Percentiles rank a stretch among this genome's conserved stretches.
These are phyloP conservation scores for Metrosideros polymorpha DNA, from an alignment of 441 rosid species.

Conservation along the genomic window DNA sequence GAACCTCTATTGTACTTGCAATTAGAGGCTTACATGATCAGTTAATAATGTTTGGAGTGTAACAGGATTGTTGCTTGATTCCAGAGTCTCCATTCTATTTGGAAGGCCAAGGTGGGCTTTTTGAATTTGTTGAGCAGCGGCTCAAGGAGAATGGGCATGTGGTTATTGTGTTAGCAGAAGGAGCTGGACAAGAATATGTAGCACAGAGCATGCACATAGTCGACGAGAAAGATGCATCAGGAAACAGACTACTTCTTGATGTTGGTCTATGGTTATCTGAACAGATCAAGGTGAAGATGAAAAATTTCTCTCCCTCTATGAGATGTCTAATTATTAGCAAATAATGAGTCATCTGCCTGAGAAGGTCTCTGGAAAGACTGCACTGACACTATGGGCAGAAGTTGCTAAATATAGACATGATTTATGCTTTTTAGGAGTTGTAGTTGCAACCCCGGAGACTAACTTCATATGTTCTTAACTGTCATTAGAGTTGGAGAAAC, in stretches of 20 bases:
- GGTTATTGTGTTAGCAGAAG: slow-evolving; percentile 64
- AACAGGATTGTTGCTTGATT: slow-evolving; percentile 79
- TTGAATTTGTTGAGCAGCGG: slow-evolving; percentile 48
- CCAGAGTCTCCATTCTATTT: slow-evolving; percentile 66
- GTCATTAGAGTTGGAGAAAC: background rate
- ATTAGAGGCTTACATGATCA: background rate
- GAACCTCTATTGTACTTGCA: background rate
- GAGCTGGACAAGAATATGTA: slow-evolving; percentile 64
- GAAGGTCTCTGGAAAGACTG: background rate
- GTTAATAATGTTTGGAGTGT: slow-evolving; percentile 13
- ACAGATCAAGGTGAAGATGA: slow-evolving; percentile 42
- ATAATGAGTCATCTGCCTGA: background rate
- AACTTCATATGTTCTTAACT: background rate
- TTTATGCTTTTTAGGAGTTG: background rate
- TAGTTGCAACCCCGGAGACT: background rate
- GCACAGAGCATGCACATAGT: slow-evolving; percentile 38
- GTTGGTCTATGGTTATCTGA: slow-evolving; percentile 65
- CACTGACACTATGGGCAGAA: background rate
- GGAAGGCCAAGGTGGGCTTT: slow-evolving; percentile 62
- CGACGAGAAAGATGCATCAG: slow-evolving; percentile 52
- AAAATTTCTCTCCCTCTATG: background rate
- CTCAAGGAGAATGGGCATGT: slow-evolving; percentile 54
- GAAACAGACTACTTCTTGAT: slow-evolving; percentile 63
- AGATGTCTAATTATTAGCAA: background rate
- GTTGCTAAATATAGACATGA: background rate